Conservation (phyloP, 1,284 basidiomycete species). For the Papiliotrema fonsecae region DNA sequence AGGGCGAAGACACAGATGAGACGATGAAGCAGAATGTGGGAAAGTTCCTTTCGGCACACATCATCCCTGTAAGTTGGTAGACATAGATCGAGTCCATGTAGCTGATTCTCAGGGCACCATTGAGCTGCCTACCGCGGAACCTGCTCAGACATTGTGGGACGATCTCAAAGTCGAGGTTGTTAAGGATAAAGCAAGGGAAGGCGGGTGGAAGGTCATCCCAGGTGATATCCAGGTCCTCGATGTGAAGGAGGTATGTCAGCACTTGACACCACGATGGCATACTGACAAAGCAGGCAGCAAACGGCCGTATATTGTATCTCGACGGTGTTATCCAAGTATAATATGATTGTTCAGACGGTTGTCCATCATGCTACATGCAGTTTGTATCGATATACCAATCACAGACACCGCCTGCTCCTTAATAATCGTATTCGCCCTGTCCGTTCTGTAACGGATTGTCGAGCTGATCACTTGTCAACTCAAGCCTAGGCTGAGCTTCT, state of each 20-base stretch:
- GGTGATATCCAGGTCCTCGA: slow-evolving; percentile 37
- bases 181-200: slow-evolving; percentile 13
- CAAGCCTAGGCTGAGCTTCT: slow-evolving; percentile 3
- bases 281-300: slow-evolving; percentile 23
- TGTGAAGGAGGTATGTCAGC: slow-evolving; percentile 29
- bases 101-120: slow-evolving; percentile 15
- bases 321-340: slow-evolving; percentile 29
- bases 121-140: slow-evolving; percentile 7
- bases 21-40: slow-evolving; percentile 28
- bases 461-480: not conserved
- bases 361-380: not conserved
- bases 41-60: slow-evolving; percentile 38
- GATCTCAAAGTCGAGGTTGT: slow-evolving; percentile 23
- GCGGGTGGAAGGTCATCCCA: slow-evolving; percentile 30
- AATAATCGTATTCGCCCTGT: slow-evolving; percentile 47
- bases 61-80: slow-evolving; percentile 38
- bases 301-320: slow-evolving; percentile 40
- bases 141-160: slow-evolving; percentile 25
- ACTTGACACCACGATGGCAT: not conserved
- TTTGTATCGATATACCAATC: slow-evolving; percentile 4
- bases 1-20: slow-evolving; percentile 17
- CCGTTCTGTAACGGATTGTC: slow-evolving; percentile 28
- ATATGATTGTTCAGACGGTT: not conserved
- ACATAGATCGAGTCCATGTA: not conserved
- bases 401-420: not conserved